Evolutionary conservation across 192 early-diverging fungal genomes (phyloP), one percentile per base, ranked within the genome.

Genomic region (Linnemannia zychae): DNA sequence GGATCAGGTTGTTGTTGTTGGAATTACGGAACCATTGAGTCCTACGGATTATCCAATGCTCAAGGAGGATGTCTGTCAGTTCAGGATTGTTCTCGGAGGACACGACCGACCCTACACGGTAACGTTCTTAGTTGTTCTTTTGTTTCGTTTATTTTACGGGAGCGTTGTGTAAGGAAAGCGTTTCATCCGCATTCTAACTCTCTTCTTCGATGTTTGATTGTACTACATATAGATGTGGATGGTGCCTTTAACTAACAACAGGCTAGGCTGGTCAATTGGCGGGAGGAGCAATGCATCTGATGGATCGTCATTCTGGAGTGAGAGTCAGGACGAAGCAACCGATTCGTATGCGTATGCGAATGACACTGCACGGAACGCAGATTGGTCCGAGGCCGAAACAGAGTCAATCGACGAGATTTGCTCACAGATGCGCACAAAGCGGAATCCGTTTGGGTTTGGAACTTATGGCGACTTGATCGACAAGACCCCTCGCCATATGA

Each of bases 1-100:
- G 52, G 81, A 84, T 74, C 81, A 84, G 49, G 76, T 84, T 33
- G 81, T 84, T 7, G 76, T 84, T 3, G 81, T 84, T 17, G 81
- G 81, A 12, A 75, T 84, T n/a, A 84, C 81, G 22, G 71, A 77
- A 24, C 76, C 75, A 18, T 57, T 78, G 53, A 52, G 49, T 49
- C 81, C 76, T 11, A 7, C 17, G 1, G 81, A 84, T 22, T 84
- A 84, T 33, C 81, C 81, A 15, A 37, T 84, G 38, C 66, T 84
- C 60, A 84, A 78, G 31, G 81, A 84, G 60, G 81, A 84, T 73
- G 81, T 84, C 15, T 84, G 81, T 48, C 81, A 84, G 74, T 84
- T 84, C 67, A 72, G 81, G 71, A 84, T 84, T 31, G 81, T 84
- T 2, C 81, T 84, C 16, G 81, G 81, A 38, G 76, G 81, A 63